phyloP scores from a whole-genome alignment of 306 rosid genomes.

The Senna siamea region DNA sequence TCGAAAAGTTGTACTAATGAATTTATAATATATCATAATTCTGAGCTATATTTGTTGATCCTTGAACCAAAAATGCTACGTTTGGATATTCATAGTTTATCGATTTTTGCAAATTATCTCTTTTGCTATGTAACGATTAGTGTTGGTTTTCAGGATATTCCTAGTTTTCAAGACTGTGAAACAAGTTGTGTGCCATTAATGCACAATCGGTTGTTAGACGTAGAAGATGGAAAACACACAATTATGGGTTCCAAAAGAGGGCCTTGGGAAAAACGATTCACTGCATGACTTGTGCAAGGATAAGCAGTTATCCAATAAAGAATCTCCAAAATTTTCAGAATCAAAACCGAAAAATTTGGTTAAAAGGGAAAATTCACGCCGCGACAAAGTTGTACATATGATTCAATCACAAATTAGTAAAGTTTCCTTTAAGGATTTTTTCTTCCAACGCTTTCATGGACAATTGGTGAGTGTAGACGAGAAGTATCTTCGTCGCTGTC shows the following conservation, averaged over 20 bases:
- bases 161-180: no score
- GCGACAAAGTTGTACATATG: conserved; percentile 49
- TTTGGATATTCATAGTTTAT: neutral
- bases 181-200: no score
- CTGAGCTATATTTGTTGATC: conserved; percentile 15
- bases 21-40: neutral
- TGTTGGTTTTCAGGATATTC: conserved; percentile 38
- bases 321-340: conserved; percentile 40
- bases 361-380: conserved; percentile 54
- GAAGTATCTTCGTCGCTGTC: conserved; percentile 75
- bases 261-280: no score
- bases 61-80: conserved; percentile 27
- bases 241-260: conserved; percentile 47
- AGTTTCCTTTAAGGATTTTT: conserved; percentile 47
- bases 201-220: conserved; percentile 38
- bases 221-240: conserved; percentile 63
- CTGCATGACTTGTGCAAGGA: no score
- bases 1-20: neutral
- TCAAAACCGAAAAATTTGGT: conserved; percentile 60
- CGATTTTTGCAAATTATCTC: conserved; percentile 1
- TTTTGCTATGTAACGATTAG: conserved; percentile 12
- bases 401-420: conserved; percentile 59
- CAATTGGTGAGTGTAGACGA: conserved; percentile 85
- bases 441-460: conserved; percentile 45
- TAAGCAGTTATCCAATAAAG: conserved; percentile 50